phyloP scores from a whole-genome alignment of 495 filamentous ascomycete genomes.

The Trichoderma reesei region DNA sequence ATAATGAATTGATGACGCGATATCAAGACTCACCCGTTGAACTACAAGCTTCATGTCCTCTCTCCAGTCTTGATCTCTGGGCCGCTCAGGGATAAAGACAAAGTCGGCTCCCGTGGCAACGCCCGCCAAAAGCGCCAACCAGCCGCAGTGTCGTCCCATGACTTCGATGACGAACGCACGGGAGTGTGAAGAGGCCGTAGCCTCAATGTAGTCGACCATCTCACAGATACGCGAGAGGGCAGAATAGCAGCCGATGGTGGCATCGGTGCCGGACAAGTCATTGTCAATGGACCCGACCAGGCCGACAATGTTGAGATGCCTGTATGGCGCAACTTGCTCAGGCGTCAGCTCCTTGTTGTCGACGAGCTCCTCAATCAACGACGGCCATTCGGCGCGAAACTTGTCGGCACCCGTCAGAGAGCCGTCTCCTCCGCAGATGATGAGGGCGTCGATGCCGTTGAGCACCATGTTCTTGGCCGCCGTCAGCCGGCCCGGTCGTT shows the following conservation, averaged over 20 bases:
- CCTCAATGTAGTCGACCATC: constrained; percentile 91
- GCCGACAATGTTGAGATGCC: constrained; percentile 87
- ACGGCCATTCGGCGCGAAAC: constrained; percentile 86
- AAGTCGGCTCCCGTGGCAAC: constrained; percentile 95
- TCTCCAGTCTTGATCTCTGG: constrained; percentile 78
- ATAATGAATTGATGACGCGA: too few relatives aligned
- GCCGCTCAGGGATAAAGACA: constrained; percentile 93
- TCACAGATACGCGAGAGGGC: constrained; percentile 88
- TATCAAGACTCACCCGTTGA: constrained; percentile 49
- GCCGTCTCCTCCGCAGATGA: constrained; percentile 96
- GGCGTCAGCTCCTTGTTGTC: constrained; percentile 52
- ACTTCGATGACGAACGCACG: constrained; percentile 97
- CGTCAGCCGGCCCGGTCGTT: constrained; percentile 67
- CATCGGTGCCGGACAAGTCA: constrained; percentile 92
- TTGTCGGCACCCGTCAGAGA: constrained; percentile 93
- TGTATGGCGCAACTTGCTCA: constrained; percentile 61
- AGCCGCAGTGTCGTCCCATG: constrained; percentile 99
- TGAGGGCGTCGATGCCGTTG: constrained; percentile 88
- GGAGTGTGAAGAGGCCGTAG: constrained; percentile 93
- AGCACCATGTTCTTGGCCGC: constrained; percentile 90
- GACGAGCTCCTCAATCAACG: constrained; percentile 74
- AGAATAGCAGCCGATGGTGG: constrained; percentile 95
- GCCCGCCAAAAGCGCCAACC: constrained; percentile 94
- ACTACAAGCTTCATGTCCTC: constrained; percentile 81
- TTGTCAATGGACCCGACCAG: constrained; percentile 98